Conservation (phyloP, 768 basidiomycete genomes). For the Suillus tomentosus region DNA sequence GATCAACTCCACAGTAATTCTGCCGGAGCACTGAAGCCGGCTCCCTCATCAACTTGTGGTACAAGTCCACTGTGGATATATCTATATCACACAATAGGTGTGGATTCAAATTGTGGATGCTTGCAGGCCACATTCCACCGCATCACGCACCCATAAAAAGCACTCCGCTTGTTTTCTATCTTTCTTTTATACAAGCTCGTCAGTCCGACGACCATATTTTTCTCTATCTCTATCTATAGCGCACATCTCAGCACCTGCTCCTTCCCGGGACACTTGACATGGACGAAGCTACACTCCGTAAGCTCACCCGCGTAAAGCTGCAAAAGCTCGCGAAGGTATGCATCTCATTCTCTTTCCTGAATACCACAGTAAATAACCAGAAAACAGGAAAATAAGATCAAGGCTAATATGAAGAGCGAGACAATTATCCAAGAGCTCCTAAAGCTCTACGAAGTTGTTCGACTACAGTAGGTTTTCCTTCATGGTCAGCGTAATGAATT, state of each 20-base stretch:
- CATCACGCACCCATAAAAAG: not conserved
- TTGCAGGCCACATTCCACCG: not conserved
- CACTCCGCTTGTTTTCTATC: not conserved
- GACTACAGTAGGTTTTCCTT: not conserved
- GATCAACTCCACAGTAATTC: not conserved
- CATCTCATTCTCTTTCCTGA: not conserved
- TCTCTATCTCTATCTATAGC: not conserved
- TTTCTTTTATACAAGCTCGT: not conserved
- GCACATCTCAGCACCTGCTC: not conserved
- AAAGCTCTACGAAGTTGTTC: conserved; percentile 7
- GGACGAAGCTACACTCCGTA: conserved; percentile 24
- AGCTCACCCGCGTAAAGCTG: conserved; percentile 24
- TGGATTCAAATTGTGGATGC: not conserved
- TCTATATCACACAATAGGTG: not conserved
- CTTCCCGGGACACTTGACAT: not conserved
- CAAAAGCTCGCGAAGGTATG: conserved; percentile 31
- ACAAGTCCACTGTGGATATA: not conserved
- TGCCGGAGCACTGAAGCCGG: not conserved
- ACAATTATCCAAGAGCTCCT: conserved; percentile 26
- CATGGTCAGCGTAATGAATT: conserved; percentile 15
- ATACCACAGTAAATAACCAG: not conserved
- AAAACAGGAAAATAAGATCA: conserved; percentile 23
- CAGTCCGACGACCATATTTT: no score
- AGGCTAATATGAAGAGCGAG: conserved; percentile 30
- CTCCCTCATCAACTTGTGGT: not conserved